Evolutionary conservation across 345 rosid genomes (phyloP).

Genomic region (Stellera chamaejasme): DNA sequence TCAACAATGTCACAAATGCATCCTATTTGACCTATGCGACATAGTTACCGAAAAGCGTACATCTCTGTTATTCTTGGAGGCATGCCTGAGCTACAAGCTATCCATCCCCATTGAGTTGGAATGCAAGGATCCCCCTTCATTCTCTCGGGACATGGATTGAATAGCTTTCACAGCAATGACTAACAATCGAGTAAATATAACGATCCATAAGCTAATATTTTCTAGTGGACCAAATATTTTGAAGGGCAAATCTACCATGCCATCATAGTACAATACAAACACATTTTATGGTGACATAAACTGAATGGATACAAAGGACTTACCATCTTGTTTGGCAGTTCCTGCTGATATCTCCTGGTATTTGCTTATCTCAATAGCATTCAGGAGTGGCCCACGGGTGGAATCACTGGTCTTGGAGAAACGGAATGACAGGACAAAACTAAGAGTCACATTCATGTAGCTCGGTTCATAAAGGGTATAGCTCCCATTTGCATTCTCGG

Average conservation of each 20-base stretch:
- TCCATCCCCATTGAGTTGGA: constrained; percentile 79
- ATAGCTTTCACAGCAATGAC: constrained; percentile 55
- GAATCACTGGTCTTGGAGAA: constrained; percentile 78
- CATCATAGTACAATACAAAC: not conserved
- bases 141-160: constrained; percentile 44
- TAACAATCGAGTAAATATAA: constrained; percentile 23
- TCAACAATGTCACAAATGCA: not conserved
- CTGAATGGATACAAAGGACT: constrained; percentile 9
- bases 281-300: not conserved
- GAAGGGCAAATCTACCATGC: not conserved
- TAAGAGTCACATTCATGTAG: constrained; percentile 81
- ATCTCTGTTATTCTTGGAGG: constrained; percentile 89
- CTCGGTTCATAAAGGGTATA: constrained; percentile 91
- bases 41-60: constrained; percentile 27
- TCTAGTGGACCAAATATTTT: constrained; percentile 1
- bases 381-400: constrained; percentile 73
- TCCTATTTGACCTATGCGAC: not conserved
- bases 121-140: constrained; percentile 92
- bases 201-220: constrained; percentile 9
- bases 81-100: constrained; percentile 52
- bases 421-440: constrained; percentile 68
- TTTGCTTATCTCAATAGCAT: constrained; percentile 87
- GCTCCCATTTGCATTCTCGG: constrained; percentile 92
- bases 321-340: constrained; percentile 61
- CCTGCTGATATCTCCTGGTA: constrained; percentile 60